Evolutionary conservation across 768 basidiomycete genomes (phyloP).

Genomic region (Kwoniella heveanensis): DNA sequence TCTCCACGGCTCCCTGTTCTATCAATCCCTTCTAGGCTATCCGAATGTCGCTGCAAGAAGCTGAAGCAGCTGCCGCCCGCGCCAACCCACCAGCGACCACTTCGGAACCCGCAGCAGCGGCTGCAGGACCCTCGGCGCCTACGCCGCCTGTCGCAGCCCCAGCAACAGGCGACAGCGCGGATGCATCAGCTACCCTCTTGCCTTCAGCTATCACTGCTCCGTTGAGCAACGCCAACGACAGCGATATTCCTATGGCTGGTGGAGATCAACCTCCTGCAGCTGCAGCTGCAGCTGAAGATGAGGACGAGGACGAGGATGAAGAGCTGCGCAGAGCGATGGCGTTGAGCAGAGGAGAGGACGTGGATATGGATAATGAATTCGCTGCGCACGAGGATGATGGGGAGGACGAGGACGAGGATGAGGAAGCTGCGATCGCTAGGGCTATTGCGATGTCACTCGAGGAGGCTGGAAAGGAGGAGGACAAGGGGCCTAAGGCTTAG

Average conservation of each 20-base stretch:
- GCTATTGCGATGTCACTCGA: constrained; percentile 91
- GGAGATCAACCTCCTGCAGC: constrained; percentile 19
- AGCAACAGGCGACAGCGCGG: constrained; percentile 51
- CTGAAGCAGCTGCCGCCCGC: constrained; percentile 55
- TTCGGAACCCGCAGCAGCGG: constrained; percentile 5
- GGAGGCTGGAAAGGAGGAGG: constrained; percentile 35
- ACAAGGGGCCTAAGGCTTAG: constrained; percentile 41
- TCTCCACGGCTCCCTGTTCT: too few relatives aligned
- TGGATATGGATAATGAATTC: constrained; percentile 59
- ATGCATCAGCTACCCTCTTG: constrained; percentile 23
- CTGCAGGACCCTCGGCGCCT: constrained; percentile 24
- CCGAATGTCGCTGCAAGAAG: constrained; percentile 87
- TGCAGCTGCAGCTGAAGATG: constrained; percentile 32
- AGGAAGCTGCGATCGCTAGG: constrained; percentile 84
- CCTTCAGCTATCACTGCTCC: constrained; percentile 57
- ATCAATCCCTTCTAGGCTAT: constrained; percentile 79
- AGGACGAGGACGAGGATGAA: constrained; percentile 71
- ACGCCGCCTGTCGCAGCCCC: constrained; percentile 40
- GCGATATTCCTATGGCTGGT: constrained; percentile 28
- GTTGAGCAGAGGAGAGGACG: constrained; percentile 64
- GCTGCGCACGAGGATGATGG: constrained; percentile 5
- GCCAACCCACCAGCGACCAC: constrained; percentile 22
- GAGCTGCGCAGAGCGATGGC: constrained; percentile 75
- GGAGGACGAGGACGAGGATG: constrained; percentile 61
- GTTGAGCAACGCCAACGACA: constrained; percentile 33